Percentiles rank a stretch among this genome's conserved stretches.
Conservation (phyloP, 2,329 filamentous ascomycete genomes). For the Fusarium euwallaceae region DNA sequence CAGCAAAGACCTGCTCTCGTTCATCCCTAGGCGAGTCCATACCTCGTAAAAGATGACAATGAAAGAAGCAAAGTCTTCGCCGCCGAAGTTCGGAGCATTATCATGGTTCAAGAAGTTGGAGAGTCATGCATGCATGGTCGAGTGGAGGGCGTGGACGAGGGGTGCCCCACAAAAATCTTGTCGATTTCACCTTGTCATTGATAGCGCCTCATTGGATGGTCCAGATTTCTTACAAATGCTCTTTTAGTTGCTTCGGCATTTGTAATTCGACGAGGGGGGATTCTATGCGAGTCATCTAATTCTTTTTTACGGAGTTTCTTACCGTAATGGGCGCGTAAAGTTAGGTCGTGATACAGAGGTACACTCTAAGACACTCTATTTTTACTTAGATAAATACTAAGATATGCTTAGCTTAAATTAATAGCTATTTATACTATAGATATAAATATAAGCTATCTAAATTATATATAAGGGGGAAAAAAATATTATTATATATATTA, state of each 20-base stretch:
- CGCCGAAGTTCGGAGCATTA: slow-evolving; percentile 6
- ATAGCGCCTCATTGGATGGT: background rate
- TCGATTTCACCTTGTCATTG: slow-evolving; percentile 14
- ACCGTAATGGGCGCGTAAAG: background rate
- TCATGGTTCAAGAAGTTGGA: background rate
- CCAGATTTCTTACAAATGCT: background rate
- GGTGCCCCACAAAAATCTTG: slow-evolving; percentile 15
- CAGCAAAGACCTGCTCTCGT: background rate
- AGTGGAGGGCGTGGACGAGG: slow-evolving; percentile 1
- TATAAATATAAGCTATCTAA: too few relatives aligned
- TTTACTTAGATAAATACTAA: too few relatives aligned
- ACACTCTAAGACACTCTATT: too few relatives aligned
- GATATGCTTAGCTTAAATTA: too few relatives aligned
- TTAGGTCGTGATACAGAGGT: too few relatives aligned
- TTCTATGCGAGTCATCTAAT: background rate
- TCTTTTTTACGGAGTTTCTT: background rate
- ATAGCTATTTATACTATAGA: too few relatives aligned
- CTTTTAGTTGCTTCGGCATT: background rate
- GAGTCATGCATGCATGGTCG: background rate
- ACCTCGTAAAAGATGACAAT: background rate
- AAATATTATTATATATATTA: too few relatives aligned
- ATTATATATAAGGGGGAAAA: too few relatives aligned
- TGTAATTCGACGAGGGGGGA: background rate
- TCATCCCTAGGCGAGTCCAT: background rate
- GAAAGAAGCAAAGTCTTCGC: background rate